Evolutionary conservation across 108 stramenopile species (phyloP).

Genomic region (Fragilaria crotonensis): DNA sequence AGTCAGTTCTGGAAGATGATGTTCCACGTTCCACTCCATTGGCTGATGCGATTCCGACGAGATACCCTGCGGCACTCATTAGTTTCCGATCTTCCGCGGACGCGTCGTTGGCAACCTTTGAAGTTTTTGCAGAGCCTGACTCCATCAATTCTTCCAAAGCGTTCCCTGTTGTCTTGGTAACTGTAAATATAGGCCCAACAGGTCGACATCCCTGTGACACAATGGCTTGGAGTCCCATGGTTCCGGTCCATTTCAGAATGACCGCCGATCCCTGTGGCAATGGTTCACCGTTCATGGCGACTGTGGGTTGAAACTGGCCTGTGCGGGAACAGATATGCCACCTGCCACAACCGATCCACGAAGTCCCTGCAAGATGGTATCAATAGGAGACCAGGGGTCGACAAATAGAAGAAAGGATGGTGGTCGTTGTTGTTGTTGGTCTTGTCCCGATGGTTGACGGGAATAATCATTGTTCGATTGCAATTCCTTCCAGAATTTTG

Average conservation of each 20-base stretch:
- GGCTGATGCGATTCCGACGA: not conserved
- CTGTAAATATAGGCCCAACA: constrained; percentile 14
- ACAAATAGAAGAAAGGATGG: constrained; percentile 13
- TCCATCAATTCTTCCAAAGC: not conserved
- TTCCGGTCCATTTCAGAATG: constrained; percentile 12
- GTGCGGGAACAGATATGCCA: constrained; percentile 17
- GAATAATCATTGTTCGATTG: not conserved
- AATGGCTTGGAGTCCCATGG: constrained; percentile 14
- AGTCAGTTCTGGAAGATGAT: not conserved
- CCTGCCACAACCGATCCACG: constrained; percentile 15
- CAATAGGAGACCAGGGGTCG: constrained; percentile 10
- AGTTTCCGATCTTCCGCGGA: not conserved
- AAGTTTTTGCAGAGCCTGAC: too few relatives aligned
- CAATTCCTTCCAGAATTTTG: not conserved
- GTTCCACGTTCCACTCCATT: not conserved
- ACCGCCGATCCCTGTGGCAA: constrained; percentile 17
- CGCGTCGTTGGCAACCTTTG: constrained; percentile 4
- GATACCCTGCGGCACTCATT: not conserved
- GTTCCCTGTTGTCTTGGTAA: too few relatives aligned
- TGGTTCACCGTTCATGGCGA: constrained; percentile 10
- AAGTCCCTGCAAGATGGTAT: not conserved
- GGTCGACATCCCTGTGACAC: constrained; percentile 23
- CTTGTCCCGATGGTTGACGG: too few relatives aligned
- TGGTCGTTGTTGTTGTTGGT: not conserved
- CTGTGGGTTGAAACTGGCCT: constrained; percentile 5